These are phyloP conservation scores for Cucurbita maxima DNA, from an alignment of 306 rosid genomes.

Conservation along the genomic window DNA sequence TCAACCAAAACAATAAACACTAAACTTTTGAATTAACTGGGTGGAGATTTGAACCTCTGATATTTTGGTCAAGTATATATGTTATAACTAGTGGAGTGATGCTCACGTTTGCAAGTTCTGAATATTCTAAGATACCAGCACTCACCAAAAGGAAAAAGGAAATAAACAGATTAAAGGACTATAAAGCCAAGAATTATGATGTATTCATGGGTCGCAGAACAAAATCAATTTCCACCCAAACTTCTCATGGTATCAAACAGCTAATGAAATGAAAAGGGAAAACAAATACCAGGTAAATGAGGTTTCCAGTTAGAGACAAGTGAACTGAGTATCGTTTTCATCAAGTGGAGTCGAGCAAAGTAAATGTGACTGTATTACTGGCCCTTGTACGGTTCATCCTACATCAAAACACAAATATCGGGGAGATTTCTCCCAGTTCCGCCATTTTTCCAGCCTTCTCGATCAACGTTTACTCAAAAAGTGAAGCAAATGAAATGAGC, in stretches of 20 bases:
- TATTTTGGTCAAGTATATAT: too few relatives aligned
- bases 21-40: too few relatives aligned
- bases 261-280: not conserved
- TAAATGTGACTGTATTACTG: slow-evolving; percentile 89
- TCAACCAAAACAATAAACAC: not conserved
- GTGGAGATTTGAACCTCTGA: too few relatives aligned
- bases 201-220: not conserved
- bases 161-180: not conserved
- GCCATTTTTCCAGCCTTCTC: not conserved
- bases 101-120: not conserved
- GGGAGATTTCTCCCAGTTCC: not conserved
- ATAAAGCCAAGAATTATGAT: not conserved
- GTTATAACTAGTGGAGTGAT: too few relatives aligned
- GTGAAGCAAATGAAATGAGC: not conserved
- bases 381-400: slow-evolving; percentile 66
- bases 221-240: not conserved
- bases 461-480: not conserved
- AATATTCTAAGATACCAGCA: not conserved
- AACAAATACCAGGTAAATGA: slow-evolving; percentile 42
- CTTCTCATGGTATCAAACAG: not conserved
- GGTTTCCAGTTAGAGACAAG: slow-evolving; percentile 61
- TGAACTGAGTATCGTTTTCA: slow-evolving; percentile 65
- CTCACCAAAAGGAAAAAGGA: not conserved
- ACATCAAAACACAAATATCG: not conserved
- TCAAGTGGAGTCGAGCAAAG: slow-evolving; percentile 71